Evolutionary conservation across 305 asterid species (phyloP).

Genomic region (Plantago coronopus): DNA sequence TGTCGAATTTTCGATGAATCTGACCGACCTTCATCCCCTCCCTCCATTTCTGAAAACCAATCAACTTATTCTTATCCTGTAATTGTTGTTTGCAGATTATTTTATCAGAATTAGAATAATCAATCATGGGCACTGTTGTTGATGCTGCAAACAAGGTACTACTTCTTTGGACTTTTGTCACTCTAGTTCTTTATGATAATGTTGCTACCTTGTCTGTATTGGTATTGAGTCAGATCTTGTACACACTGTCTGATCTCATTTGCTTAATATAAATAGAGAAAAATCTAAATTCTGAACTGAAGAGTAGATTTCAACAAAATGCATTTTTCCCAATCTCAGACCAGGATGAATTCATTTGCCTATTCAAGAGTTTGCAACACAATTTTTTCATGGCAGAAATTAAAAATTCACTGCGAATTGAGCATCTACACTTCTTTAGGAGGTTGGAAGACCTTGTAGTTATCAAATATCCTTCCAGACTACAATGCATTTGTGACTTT

Average conservation of each 20-base stretch:
- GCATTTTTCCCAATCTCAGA: too few relatives aligned
- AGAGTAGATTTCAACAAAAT: neutral
- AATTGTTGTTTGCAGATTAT: constrained; percentile 23
- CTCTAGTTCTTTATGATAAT: neutral
- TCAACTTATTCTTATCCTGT: constrained; percentile 1
- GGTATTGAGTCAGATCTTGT: neutral
- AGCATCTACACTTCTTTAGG: too few relatives aligned
- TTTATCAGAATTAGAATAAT: constrained; percentile 10
- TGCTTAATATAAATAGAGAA: neutral
- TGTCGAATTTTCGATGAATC: neutral
- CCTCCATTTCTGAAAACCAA: neutral
- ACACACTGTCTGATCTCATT: neutral
- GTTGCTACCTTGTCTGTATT: neutral
- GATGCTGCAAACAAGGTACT: constrained; percentile 44
- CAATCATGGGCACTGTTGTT: constrained; percentile 41
- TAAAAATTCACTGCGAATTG: too few relatives aligned
- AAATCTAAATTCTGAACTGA: neutral
- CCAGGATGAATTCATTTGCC: too few relatives aligned
- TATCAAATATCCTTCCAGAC: too few relatives aligned
- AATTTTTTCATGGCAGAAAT: too few relatives aligned
- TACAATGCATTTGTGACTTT: too few relatives aligned
- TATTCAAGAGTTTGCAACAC: too few relatives aligned
- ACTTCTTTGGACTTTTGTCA: constrained; percentile 7
- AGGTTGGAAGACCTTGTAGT: too few relatives aligned
- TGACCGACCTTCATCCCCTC: neutral